phyloP scores from a whole-genome alignment of 768 basidiomycete genomes.

The Macrolepiota albuminosa region DNA sequence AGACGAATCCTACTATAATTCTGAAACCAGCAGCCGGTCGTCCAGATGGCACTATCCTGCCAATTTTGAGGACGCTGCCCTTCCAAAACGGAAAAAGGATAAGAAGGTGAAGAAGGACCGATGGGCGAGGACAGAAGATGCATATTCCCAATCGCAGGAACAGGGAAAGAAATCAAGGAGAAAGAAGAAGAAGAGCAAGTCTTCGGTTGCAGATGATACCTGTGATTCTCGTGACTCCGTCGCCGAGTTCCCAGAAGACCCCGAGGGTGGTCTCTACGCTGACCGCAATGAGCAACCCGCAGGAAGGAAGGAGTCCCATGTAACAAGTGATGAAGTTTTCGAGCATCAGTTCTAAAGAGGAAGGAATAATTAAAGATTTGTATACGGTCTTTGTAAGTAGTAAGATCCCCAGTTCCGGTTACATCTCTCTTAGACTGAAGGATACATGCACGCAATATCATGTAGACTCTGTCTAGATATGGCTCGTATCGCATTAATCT shows the following conservation, averaged over 20 bases:
- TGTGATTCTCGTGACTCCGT: constrained; percentile 31
- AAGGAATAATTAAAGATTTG: background rate
- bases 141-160: constrained; percentile 54
- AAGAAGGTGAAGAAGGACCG: constrained; percentile 83
- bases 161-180: constrained; percentile 59
- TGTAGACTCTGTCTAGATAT: constrained; percentile 9
- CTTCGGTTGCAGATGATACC: constrained; percentile 34
- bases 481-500: constrained; percentile 1
- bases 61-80: constrained; percentile 65
- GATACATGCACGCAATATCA: background rate
- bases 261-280: constrained; percentile 66
- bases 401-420: constrained; percentile 2
- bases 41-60: constrained; percentile 84
- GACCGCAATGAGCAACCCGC: constrained; percentile 20
- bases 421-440: constrained; percentile 4
- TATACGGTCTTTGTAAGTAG: constrained; percentile 4
- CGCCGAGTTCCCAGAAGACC: constrained; percentile 64
- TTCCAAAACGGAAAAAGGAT: constrained; percentile 47
- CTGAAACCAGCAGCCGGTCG: constrained; percentile 34
- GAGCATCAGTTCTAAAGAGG: constrained; percentile 55
- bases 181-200: constrained; percentile 62
- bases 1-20: constrained; percentile 72
- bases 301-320: constrained; percentile 14
- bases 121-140: constrained; percentile 85
- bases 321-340: constrained; percentile 48